Base-by-base conservation (phyloP, 768 basidiomycete genomes). In the Termitomyces sp. region DNA sequence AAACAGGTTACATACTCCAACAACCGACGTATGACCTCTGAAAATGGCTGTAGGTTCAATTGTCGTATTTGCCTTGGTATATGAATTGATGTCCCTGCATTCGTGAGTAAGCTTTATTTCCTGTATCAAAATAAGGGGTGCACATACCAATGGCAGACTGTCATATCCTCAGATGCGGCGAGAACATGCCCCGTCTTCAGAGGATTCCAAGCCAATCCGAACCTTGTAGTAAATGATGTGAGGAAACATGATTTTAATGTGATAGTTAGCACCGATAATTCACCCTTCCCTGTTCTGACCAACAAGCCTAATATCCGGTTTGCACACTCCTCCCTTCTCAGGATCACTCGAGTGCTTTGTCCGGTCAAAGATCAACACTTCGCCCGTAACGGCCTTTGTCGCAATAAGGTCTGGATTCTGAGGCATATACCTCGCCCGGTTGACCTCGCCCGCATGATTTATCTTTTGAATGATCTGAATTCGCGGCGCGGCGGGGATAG, bases 371-470 rank as follows among this genome's bases (percentile, higher is more conserved):
- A 99, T 74, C 56, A 89, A 76, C 3, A 98, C 92, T 60, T 97
- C 92, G 14, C 96, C 97, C 6, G 83, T 85, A 8, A 94, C 82
- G 21, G 94, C 80, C 71, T 98, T 98, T 11, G 96, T 98, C 14
- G 97, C 97, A 62, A 99, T 90, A 62, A 99, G 72, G 73, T 98
- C 92, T 2, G 94, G 91, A 67, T 98, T 99, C 72, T 98, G 96
- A 6, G 97, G 97, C 95, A 98, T 98, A 71, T 98, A 99, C 52
- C 97, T 85, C 58, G 97, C 97, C 43, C 94, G 79, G 72, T 99
- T 99, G 66, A 98, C 92, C 69, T 99, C 97, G 41, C 94, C 92
- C 4, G 81, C 80, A 70, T 99, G 97, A 70, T 94, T 95, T 75
- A 99, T 98, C 62, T 83, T 86, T 69, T 99, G 97, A 32, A 86